Percentiles rank a stretch among this genome's conserved stretches.
Conservation (phyloP, 805 yeast genomes). For the Nakazawaea laoshanensis region DNA sequence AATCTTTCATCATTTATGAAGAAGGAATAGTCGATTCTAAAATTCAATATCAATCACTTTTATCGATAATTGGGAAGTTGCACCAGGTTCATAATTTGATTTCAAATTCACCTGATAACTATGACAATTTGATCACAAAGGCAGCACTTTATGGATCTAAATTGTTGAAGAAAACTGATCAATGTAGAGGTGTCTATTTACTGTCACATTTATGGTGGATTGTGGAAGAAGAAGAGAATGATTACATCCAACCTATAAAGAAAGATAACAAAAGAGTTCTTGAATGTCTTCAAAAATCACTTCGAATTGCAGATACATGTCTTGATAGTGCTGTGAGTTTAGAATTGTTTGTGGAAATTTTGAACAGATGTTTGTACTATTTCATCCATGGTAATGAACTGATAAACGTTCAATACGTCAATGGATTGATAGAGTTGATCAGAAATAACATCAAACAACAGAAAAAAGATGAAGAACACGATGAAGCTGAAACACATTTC, state of each 20-base stretch:
- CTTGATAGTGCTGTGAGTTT: constrained; percentile 70
- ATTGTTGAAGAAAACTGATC: constrained; percentile 85
- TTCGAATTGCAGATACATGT: constrained; percentile 90
- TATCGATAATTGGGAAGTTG: constrained; percentile 37
- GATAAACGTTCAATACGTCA: constrained; percentile 68
- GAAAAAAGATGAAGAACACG: constrained; percentile 16
- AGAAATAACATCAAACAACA: constrained; percentile 50
- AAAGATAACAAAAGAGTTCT: constrained; percentile 62
- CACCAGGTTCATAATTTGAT: constrained; percentile 32
- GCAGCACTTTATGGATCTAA: constrained; percentile 84
- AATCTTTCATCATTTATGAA: constrained; percentile 81
- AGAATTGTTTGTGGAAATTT: constrained; percentile 82
- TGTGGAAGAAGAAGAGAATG: constrained; percentile 36
- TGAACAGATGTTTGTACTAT: constrained; percentile 79
- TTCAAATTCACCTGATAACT: constrained; percentile 42
- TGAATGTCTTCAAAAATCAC: constrained; percentile 83
- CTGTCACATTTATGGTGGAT: constrained; percentile 96
- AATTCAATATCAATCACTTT: constrained; percentile 39
- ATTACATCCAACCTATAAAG: constrained; percentile 22
- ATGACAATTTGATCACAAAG: constrained; percentile 75
- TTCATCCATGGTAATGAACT: constrained; percentile 71
- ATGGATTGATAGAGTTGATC: constrained; percentile 80
- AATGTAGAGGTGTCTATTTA: constrained; percentile 80
- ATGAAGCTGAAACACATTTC: constrained; percentile 45
- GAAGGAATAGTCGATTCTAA: constrained; percentile 42